Conservation (phyloP, 306 rosid genomes). For the Vigna unguiculata region DNA sequence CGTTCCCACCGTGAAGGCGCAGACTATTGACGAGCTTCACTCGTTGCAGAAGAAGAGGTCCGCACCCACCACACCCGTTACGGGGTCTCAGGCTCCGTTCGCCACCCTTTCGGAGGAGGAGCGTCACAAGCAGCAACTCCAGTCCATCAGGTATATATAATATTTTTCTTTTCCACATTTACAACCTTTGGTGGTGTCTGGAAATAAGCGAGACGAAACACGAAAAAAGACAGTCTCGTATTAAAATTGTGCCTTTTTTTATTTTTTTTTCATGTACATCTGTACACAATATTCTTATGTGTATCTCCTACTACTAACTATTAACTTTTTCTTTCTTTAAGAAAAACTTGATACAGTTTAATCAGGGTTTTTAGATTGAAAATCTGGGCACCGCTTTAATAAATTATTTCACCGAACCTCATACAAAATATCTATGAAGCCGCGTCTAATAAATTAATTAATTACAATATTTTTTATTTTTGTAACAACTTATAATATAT, state of each 20-base stretch:
- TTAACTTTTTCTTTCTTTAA: too few species aligned
- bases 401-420: too few species aligned
- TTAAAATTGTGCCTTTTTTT: too few species aligned
- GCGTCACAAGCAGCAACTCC: constrained; percentile 65
- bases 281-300: too few species aligned
- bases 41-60: constrained; percentile 82
- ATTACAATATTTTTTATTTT: too few species aligned
- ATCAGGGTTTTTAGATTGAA: too few species aligned
- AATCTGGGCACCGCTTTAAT: too few species aligned
- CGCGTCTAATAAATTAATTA: too few species aligned
- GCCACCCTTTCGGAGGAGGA: constrained; percentile 62
- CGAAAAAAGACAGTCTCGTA: not conserved
- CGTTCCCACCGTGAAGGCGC: constrained; percentile 68
- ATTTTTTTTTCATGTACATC: not conserved
- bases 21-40: constrained; percentile 86
- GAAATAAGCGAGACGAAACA: not conserved
- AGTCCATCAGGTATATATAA: constrained; percentile 64
- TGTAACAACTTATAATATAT: too few species aligned
- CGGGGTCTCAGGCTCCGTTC: constrained; percentile 48
- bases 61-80: constrained; percentile 74
- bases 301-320: too few species aligned
- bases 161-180: not conserved
- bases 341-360: too few species aligned
- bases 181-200: not conserved
- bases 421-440: too few species aligned